Evolutionary conservation across 208 protist genomes (phyloP).

Genomic region (Sergeia podlipaevii): DNA sequence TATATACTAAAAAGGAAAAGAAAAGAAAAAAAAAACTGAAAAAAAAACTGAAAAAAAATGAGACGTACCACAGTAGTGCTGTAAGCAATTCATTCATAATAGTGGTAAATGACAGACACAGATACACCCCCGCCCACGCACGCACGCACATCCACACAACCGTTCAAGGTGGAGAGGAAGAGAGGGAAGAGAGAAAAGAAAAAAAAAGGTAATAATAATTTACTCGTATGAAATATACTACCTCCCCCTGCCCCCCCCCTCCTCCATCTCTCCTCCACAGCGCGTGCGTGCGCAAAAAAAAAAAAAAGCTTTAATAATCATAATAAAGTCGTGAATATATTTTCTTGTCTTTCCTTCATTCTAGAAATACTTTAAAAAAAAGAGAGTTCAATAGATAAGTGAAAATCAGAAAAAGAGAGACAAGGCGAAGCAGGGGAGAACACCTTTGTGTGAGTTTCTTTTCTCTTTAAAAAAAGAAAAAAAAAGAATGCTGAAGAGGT

Average conservation of each 20-base stretch:
- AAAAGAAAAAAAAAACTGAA: slow-evolving; percentile 4
- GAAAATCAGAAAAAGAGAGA: background rate
- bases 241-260: too few species aligned
- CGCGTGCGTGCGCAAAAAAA: too few species aligned
- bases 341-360: too few species aligned
- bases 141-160: too few species aligned
- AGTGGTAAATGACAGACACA: too few species aligned
- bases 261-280: too few species aligned
- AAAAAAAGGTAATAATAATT: background rate
- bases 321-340: too few species aligned
- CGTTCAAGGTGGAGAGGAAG: background rate
- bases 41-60: background rate
- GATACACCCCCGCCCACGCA: too few species aligned
- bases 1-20: background rate
- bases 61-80: background rate
- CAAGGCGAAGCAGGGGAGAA: slow-evolving; percentile 5
- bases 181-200: slow-evolving; percentile 1
- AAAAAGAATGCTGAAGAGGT: background rate
- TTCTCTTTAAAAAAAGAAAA: background rate
- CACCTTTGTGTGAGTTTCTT: slow-evolving; percentile 7
- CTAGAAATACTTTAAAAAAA: slow-evolving; percentile 1
- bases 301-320: background rate
- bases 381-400: background rate
- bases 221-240: too few species aligned
- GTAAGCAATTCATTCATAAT: slow-evolving; percentile 1